Percentiles rank a stretch among this genome's conserved stretches.
These are phyloP conservation scores for Teunomyces cretensis DNA, from an alignment of 805 yeast species.

Conservation along the genomic window DNA sequence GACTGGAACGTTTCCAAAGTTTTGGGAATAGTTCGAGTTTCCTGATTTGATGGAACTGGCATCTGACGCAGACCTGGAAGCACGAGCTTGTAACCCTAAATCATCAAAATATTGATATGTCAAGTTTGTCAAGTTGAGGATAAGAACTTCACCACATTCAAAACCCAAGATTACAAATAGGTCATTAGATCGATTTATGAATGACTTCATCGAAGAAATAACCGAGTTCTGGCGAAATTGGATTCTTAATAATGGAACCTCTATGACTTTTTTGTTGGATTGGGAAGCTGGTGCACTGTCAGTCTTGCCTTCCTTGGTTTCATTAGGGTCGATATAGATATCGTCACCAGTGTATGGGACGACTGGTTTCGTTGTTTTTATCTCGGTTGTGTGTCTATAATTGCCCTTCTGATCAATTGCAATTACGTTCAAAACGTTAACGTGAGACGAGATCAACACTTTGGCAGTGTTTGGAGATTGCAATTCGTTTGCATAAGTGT, in stretches of 20 bases:
- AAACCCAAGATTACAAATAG: constrained; percentile 61
- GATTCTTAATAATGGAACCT: constrained; percentile 45
- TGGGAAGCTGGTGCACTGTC: constrained; percentile 3
- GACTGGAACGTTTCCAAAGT: constrained; percentile 15
- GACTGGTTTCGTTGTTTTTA: constrained; percentile 19
- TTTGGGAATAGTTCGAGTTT: constrained; percentile 15
- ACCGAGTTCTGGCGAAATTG: constrained; percentile 35
- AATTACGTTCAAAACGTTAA: constrained; percentile 49
- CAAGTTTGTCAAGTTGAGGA: constrained; percentile 54
- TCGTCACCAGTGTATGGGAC: constrained; percentile 19
- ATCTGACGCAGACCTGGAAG: constrained; percentile 7
- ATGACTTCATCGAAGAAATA: constrained; percentile 39
- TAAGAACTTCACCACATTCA: constrained; percentile 63
- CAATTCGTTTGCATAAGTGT: constrained; percentile 29
- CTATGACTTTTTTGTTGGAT: constrained; percentile 34
- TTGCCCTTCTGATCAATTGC: constrained; percentile 29
- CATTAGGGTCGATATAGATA: neutral
- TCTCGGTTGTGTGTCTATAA: constrained; percentile 21
- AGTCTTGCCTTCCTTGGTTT: neutral
- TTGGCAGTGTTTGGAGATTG: constrained; percentile 27
- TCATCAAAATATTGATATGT: constrained; percentile 44
- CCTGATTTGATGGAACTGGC: constrained; percentile 9
- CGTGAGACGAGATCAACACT: constrained; percentile 46
- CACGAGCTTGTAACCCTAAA: constrained; percentile 26
- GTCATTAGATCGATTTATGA: constrained; percentile 23